phyloP scores from a whole-genome alignment of 805 yeast genomes.

The Cyberlindnera mycetangii region DNA sequence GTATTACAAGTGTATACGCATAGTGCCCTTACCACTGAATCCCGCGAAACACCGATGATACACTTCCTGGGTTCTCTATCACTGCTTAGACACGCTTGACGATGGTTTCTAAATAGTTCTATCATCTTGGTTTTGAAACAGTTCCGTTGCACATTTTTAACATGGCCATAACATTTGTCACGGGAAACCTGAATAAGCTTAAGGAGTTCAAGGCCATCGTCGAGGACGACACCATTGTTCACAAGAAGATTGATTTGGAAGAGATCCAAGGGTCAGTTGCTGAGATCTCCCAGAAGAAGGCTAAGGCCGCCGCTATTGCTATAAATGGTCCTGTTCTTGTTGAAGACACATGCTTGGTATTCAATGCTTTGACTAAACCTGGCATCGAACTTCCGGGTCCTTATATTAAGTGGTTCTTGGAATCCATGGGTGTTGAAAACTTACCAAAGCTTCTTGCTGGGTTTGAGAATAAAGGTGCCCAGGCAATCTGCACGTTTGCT shows the following conservation, averaged over 20 bases:
- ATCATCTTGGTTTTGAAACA: not conserved
- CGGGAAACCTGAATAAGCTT: slow-evolving; percentile 88
- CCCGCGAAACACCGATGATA: slow-evolving; percentile 12
- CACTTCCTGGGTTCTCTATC: not conserved
- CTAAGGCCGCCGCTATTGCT: slow-evolving; percentile 63
- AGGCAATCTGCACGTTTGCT: slow-evolving; percentile 90
- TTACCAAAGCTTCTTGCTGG: slow-evolving; percentile 74
- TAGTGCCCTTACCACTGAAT: slow-evolving; percentile 1
- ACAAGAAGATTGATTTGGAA: slow-evolving; percentile 72
- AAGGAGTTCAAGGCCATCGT: slow-evolving; percentile 80
- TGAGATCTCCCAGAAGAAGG: slow-evolving; percentile 79
- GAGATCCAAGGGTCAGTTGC: slow-evolving; percentile 89
- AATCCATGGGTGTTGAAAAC: slow-evolving; percentile 70
- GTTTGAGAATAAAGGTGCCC: slow-evolving; percentile 80
- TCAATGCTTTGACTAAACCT: slow-evolving; percentile 66
- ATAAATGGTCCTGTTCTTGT: slow-evolving; percentile 81
- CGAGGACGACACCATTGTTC: slow-evolving; percentile 48
- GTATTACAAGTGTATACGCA: not conserved
- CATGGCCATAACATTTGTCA: slow-evolving; percentile 57
- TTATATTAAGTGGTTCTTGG: slow-evolving; percentile 88
- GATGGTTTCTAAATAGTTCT: not conserved
- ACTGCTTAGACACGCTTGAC: not conserved
- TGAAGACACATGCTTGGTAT: slow-evolving; percentile 91
- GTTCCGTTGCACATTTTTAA: not conserved
- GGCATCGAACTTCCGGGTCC: slow-evolving; percentile 80